Base-by-base conservation (phyloP, 2,329 filamentous ascomycete species). In the Macrophomina tecta region DNA sequence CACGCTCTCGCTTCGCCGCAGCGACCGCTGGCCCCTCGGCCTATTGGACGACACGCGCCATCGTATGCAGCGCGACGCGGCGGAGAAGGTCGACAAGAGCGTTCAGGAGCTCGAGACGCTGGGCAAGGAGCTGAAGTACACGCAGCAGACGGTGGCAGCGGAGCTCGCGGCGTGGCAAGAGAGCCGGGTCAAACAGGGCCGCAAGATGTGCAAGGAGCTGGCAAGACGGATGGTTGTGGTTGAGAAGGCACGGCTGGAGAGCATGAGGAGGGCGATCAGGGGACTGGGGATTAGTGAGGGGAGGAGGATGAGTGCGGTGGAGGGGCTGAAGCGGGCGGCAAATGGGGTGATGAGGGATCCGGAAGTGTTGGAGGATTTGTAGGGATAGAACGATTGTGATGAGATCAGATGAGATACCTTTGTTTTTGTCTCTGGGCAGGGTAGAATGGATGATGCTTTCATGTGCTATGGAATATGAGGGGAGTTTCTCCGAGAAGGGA, bases 81-180 rank as follows among this genome's bases (percentile, higher is more conserved):
- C 93, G 79, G 90, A 91, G 70, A 92, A 91, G 72, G 91, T 92
- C 45, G 85, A 87, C 14, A 89, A 89, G 69, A 88, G 87, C 28
- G 87, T 90, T 69, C 79, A 84, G 18, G 92, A 97, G 75, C 86
- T 92, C 11, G 87, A 90, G 23, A 86, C 88, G 51, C 79, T 97
- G n/a, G 90, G 90, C 0, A 88, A 88, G 62, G 95, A 99, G 78
- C 82, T 99, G 65, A 84, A 93, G 60, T 97, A 95, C 78, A 97
- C 94, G 56, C 94, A 97, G 80, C 92, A 96, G 78, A 93, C 94
- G 14, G 94, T 98, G 30, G 94, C 96, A 6, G 86, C 89, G 1
- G 95, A 99, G 80, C 79, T 99, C 66, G 95, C 95, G 0, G 93
- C 92, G 16, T 99, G 95, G 93, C 94, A 97, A 74, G 93, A 96